phyloP scores from a whole-genome alignment of 1,284 basidiomycete genomes.

The Naganishia cerealis region DNA sequence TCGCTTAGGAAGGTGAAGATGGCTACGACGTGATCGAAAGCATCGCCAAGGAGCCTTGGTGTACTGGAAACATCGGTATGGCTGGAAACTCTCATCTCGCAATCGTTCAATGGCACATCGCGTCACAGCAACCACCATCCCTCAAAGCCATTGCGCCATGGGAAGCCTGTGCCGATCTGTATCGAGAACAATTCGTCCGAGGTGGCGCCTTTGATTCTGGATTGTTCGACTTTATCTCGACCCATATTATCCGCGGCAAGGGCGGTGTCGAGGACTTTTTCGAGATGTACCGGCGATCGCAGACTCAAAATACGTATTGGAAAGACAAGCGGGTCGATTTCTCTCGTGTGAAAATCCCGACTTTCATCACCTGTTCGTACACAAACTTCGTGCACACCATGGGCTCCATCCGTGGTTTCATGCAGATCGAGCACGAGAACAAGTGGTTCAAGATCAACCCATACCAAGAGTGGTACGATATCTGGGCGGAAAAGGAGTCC shows the following conservation, averaged over 20 bases:
- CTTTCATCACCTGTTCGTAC: conserved; percentile 40
- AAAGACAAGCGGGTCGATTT: conserved; percentile 40
- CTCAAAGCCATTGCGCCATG: conserved; percentile 44
- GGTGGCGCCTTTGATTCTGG: conserved; percentile 25
- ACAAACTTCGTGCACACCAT: conserved; percentile 31
- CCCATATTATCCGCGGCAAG: conserved; percentile 29
- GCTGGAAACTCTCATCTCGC: conserved; percentile 39
- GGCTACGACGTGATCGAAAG: conserved; percentile 18
- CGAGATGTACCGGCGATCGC: conserved; percentile 9
- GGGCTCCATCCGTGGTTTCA: conserved; percentile 27
- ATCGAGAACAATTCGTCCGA: conserved; percentile 25
- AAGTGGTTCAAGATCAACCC: conserved; percentile 19
- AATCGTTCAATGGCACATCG: conserved; percentile 40
- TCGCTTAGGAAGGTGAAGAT: conserved; percentile 1
- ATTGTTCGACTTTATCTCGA: conserved; percentile 27
- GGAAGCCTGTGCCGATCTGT: conserved; percentile 38
- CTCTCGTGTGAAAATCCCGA: conserved; percentile 40
- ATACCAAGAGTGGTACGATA: conserved; percentile 21
- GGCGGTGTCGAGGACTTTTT: conserved; percentile 31
- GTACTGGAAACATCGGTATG: conserved; percentile 22
- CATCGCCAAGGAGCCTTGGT: conserved; percentile 23
- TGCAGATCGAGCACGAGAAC: conserved; percentile 26
- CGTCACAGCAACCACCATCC: conserved; percentile 38
- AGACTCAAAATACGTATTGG: conserved; percentile 36
- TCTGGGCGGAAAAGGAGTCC: conserved; percentile 5